Conservation (phyloP, 371 early-diverging fungal genomes). For the Aphelidium insulamus region DNA sequence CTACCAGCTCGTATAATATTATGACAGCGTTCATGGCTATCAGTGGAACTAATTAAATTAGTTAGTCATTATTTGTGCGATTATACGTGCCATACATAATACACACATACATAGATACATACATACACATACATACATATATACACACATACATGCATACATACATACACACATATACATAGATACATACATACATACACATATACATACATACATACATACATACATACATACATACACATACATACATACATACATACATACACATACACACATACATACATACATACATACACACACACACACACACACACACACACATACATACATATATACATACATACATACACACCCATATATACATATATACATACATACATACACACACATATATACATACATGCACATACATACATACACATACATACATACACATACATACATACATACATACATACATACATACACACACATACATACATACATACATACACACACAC, state of each 20-base stretch:
- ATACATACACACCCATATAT: not conserved
- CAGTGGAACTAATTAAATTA: constrained; percentile 40
- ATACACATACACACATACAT: not conserved
- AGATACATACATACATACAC: not conserved
- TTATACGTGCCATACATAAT: not conserved
- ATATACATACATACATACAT: not conserved
- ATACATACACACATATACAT: not conserved
- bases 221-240: not conserved
- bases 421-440: not conserved
- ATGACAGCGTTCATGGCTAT: constrained; percentile 55
- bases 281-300: not conserved
- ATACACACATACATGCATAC: too few species aligned
- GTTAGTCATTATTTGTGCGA: not conserved
- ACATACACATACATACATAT: not conserved
- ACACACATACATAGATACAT: not conserved
- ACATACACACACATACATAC: not conserved
- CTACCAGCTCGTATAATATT: constrained; percentile 59
- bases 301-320: not conserved
- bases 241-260: not conserved
- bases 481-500: not conserved
- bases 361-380: not conserved
- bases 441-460: not conserved
- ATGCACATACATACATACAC: not conserved
- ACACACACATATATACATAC: not conserved
- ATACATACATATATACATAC: not conserved